Conservation (phyloP, 257 asterid species). For the Salvia hispanica region DNA sequence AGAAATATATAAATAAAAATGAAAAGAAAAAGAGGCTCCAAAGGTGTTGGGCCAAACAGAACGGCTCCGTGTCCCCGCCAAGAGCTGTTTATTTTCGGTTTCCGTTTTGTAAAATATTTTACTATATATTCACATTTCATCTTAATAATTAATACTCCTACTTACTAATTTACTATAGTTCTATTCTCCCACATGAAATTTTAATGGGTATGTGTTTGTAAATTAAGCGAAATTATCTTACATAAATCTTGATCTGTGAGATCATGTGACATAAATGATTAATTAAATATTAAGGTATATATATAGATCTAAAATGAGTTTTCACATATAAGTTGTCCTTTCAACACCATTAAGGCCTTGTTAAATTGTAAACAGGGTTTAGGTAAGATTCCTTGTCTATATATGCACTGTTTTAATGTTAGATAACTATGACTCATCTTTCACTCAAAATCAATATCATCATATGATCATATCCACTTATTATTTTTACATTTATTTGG, state of each 20-base stretch:
- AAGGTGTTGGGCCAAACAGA: conserved; percentile 55
- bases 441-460: conserved; percentile 37
- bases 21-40: conserved; percentile 37
- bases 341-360: conserved; percentile 40
- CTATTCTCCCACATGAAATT: too few species aligned
- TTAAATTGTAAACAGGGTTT: conserved; percentile 37
- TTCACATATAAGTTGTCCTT: conserved; percentile 36
- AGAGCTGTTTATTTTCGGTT: conserved; percentile 26
- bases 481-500: conserved; percentile 18
- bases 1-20: background rate
- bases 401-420: conserved; percentile 7
- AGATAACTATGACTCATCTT: conserved; percentile 52
- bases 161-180: too few species aligned
- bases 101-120: background rate
- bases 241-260: too few species aligned
- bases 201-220: too few species aligned
- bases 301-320: too few species aligned
- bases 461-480: conserved; percentile 10
- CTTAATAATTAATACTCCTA: background rate
- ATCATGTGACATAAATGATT: too few species aligned
- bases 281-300: too few species aligned
- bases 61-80: conserved; percentile 86
- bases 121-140: background rate
- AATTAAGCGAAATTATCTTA: too few species aligned
- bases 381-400: conserved; percentile 48